Evolutionary conservation across 306 rosid genomes (phyloP).

Genomic region (Citrullus amarus): DNA sequence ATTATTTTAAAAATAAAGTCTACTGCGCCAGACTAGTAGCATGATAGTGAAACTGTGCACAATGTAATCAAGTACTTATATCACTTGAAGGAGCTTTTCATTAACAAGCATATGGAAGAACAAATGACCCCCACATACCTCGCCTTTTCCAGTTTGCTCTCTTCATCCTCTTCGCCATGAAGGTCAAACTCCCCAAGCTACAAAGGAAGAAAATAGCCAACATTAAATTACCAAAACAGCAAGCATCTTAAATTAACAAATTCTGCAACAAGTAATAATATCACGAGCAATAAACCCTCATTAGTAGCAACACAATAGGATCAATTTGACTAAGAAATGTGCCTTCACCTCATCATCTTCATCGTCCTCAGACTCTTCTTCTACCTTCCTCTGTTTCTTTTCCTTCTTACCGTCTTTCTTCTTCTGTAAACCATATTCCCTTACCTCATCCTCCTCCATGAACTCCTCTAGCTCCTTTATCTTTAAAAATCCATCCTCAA

Average conservation of each 20-base stretch:
- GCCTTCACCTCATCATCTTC: conserved; percentile 45
- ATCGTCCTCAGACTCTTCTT: conserved; percentile 16
- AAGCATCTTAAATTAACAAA: background rate
- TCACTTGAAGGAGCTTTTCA: background rate
- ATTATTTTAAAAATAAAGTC: background rate
- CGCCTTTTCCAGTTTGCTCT: conserved; percentile 33
- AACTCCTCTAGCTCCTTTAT: conserved; percentile 54
- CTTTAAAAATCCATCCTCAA: conserved; percentile 68
- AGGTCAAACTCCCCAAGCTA: conserved; percentile 48
- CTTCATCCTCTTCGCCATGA: conserved; percentile 35
- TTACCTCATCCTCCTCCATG: conserved; percentile 50
- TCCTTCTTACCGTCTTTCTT: conserved; percentile 6
- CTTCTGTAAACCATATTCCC: conserved; percentile 33
- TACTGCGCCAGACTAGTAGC: background rate
- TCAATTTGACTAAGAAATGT: background rate
- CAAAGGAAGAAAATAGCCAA: conserved; percentile 2
- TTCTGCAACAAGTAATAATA: background rate
- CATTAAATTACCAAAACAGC: background rate
- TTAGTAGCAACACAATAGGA: background rate
- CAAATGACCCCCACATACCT: conserved; percentile 26
- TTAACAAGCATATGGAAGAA: background rate
- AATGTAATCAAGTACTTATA: background rate
- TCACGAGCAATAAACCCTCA: background rate
- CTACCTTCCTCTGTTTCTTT: conserved; percentile 10
- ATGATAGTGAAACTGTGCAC: background rate